These are phyloP conservation scores for Escallonia herrerae DNA, from an alignment of 129 eudicot genomes.

Conservation along the genomic window DNA sequence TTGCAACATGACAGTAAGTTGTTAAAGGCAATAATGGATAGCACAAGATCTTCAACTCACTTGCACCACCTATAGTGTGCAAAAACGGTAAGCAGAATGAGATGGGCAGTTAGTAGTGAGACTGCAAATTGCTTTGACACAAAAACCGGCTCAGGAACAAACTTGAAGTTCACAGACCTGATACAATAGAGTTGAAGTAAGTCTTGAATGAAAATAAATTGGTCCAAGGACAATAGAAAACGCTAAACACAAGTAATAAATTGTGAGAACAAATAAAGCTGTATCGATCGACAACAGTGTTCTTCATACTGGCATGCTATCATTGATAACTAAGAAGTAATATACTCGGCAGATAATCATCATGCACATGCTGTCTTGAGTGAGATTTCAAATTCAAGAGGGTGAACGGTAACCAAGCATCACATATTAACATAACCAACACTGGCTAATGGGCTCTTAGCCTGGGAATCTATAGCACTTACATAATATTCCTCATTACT, in stretches of 20 bases:
- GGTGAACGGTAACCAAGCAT: too few relatives aligned
- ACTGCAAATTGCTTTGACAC: conserved; percentile 69
- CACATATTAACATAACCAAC: too few relatives aligned
- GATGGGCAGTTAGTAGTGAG: conserved; percentile 59
- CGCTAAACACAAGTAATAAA: background rate
- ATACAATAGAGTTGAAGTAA: conserved; percentile 10
- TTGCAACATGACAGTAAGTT: too few relatives aligned
- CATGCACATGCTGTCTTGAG: too few relatives aligned
- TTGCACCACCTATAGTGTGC: conserved; percentile 91
- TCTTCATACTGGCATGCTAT: too few relatives aligned
- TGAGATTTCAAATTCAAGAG: too few relatives aligned
- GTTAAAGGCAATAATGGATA: background rate
- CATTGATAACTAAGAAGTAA: too few relatives aligned
- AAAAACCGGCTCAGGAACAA: conserved; percentile 75
- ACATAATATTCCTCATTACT: too few relatives aligned
- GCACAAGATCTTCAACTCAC: conserved; percentile 43
- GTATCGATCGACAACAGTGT: too few relatives aligned
- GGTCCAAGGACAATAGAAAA: background rate
- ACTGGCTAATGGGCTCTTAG: too few relatives aligned
- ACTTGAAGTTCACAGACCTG: conserved; percentile 99
- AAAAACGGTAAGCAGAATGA: conserved; percentile 50
- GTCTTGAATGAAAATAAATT: background rate
- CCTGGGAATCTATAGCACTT: too few relatives aligned
- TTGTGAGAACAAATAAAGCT: background rate
- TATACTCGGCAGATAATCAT: too few relatives aligned